A percentile compares a stretch with the other conserved stretches of the same genome.
Evolutionary conservation across 805 yeast genomes (phyloP).

Genomic region (Kodamaea nitidulidarum): DNA sequence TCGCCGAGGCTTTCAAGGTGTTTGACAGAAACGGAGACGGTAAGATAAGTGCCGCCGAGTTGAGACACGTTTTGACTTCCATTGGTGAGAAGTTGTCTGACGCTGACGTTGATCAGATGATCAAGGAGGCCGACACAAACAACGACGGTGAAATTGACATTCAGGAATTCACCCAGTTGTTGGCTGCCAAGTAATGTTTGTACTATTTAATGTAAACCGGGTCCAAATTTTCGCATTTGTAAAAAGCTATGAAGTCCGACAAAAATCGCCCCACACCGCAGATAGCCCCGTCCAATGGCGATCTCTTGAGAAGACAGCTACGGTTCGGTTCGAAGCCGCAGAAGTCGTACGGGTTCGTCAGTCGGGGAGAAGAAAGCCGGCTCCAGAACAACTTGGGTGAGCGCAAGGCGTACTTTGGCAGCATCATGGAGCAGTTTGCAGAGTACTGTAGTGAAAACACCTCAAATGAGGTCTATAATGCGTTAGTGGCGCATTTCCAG

Average conservation of each 20-base stretch:
- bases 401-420: conserved; percentile 37
- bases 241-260: not conserved
- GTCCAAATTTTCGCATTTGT: conserved; percentile 1
- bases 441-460: conserved; percentile 27
- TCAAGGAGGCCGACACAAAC: conserved; percentile 90
- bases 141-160: conserved; percentile 97
- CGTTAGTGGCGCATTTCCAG: not conserved
- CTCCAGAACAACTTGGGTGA: conserved; percentile 43
- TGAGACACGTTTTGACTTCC: conserved; percentile 93
- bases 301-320: not conserved
- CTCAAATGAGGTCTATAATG: conserved; percentile 6
- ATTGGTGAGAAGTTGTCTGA: conserved; percentile 96
- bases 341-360: conserved; percentile 48
- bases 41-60: conserved; percentile 91
- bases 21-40: conserved; percentile 97
- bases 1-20: conserved; percentile 96
- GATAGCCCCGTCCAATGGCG: not conserved
- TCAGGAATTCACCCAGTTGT: conserved; percentile 89
- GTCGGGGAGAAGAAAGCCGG: conserved; percentile 55
- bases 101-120: conserved; percentile 96
- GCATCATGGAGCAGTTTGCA: conserved; percentile 29
- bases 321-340: conserved; percentile 3
- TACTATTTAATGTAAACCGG: conserved; percentile 1
- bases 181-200: conserved; percentile 60
- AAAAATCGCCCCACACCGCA: not conserved